These are phyloP conservation scores for Sordaria brevicollis DNA, from an alignment of 495 filamentous ascomycete species.

Conservation along the genomic window DNA sequence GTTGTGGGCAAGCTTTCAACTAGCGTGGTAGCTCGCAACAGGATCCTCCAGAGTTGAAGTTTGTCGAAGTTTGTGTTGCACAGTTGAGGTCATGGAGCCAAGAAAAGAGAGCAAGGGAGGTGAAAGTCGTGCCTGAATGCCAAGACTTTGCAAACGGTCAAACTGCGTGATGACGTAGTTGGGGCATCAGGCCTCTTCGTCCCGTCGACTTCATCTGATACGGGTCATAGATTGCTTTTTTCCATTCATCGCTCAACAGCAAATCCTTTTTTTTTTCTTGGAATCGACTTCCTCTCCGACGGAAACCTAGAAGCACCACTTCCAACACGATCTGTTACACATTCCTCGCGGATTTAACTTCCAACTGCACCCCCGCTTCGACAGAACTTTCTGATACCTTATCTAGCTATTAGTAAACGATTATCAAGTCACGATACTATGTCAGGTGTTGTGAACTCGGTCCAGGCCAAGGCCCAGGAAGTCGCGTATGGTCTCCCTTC, in stretches of 20 bases:
- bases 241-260: background rate
- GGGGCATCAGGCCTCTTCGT: background rate
- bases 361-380: background rate
- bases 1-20: background rate
- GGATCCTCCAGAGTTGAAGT: background rate
- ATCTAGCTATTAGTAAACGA: background rate
- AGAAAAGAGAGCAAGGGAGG: background rate
- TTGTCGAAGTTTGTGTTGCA: background rate
- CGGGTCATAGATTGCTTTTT: background rate
- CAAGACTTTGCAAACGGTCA: background rate
- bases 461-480: slow-evolving; percentile 37
- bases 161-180: background rate
- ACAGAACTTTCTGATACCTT: background rate
- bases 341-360: background rate
- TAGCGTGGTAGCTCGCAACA: background rate
- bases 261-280: too few species aligned
- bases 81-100: background rate
- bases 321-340: background rate
- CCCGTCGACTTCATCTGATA: background rate
- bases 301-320: background rate
- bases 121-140: background rate
- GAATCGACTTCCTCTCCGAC: background rate
- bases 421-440: background rate
- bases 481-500: slow-evolving; percentile 30
- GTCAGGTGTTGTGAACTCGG: slow-evolving; percentile 14